phyloP scores from a whole-genome alignment of 768 basidiomycete species.

The Gloeostereum incarnatum region DNA sequence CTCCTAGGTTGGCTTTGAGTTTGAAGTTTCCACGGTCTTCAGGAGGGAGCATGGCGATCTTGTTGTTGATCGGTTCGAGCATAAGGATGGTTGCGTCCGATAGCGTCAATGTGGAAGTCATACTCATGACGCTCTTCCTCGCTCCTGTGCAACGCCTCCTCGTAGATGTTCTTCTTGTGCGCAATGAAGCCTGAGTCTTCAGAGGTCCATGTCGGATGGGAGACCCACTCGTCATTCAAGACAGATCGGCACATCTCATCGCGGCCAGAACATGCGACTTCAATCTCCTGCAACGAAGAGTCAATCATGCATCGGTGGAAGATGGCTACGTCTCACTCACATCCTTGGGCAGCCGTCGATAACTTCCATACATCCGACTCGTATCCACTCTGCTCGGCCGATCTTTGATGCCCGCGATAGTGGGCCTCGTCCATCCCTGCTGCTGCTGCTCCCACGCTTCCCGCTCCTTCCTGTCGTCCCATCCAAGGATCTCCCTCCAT shows the following conservation, averaged over 20 bases:
- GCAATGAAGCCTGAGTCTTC: slow-evolving; percentile 90
- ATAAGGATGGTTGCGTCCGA: slow-evolving; percentile 83
- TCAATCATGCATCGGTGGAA: slow-evolving; percentile 1
- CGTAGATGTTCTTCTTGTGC: slow-evolving; percentile 92
- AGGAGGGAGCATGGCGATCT: slow-evolving; percentile 66
- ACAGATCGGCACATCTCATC: slow-evolving; percentile 97
- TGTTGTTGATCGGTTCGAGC: slow-evolving; percentile 86
- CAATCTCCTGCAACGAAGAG: slow-evolving; percentile 60
- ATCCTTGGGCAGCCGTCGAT: slow-evolving; percentile 69
- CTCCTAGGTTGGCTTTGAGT: slow-evolving; percentile 82
- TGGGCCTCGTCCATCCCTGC: slow-evolving; percentile 43
- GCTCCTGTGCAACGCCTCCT: slow-evolving; percentile 91
- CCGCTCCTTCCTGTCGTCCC: slow-evolving; percentile 67
- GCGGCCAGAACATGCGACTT: slow-evolving; percentile 86
- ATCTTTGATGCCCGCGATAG: slow-evolving; percentile 23
- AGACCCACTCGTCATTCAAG: slow-evolving; percentile 97
- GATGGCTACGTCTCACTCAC: slow-evolving; percentile 37
- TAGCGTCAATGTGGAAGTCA: slow-evolving; percentile 96
- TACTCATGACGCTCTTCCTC: slow-evolving; percentile 99
- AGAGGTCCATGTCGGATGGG: slow-evolving; percentile 90
- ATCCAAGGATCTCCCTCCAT: slow-evolving; percentile 82
- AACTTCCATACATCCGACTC: slow-evolving; percentile 77
- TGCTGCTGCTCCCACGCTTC: slow-evolving; percentile 42
- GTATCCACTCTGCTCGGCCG: slow-evolving; percentile 47
- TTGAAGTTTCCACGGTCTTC: slow-evolving; percentile 81